Conservation (phyloP, 768 basidiomycete genomes). For the Termitomyces sp. region DNA sequence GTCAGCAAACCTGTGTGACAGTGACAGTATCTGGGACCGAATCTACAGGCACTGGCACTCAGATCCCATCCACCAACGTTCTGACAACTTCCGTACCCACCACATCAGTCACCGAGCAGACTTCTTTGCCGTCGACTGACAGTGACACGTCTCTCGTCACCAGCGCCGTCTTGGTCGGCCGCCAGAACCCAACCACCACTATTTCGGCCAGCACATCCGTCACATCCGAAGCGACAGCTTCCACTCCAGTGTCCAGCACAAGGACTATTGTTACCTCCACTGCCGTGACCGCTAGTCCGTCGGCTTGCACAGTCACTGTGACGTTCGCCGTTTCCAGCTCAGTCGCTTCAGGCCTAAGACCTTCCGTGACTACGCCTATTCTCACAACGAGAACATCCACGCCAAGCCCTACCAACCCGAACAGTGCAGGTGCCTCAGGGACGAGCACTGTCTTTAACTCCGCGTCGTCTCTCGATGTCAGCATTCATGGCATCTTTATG, state of each 20-base stretch:
- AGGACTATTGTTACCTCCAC: not conserved
- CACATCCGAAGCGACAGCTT: not conserved
- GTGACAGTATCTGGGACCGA: not conserved
- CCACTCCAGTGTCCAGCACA: not conserved
- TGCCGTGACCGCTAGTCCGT: not conserved
- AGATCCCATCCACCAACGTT: not conserved
- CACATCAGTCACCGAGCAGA: not conserved
- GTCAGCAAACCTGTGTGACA: not conserved
- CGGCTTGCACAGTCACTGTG: conserved; percentile 8
- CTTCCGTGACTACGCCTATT: not conserved
- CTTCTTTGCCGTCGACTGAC: not conserved
- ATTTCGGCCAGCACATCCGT: not conserved
- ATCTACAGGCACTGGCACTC: not conserved
- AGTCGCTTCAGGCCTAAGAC: not conserved
- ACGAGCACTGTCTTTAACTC: not conserved
- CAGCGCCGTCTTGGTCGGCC: not conserved
- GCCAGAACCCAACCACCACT: not conserved
- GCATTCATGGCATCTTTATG: not conserved
- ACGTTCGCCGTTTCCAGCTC: not conserved
- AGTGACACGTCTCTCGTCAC: not conserved
- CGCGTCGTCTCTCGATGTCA: not conserved
- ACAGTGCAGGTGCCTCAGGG: not conserved
- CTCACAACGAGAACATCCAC: not conserved
- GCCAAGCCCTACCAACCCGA: not conserved
- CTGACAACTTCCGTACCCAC: not conserved